Evolutionary conservation across 2,329 filamentous ascomycete genomes (phyloP).

Genomic region (Xylariomycetidae sp.): DNA sequence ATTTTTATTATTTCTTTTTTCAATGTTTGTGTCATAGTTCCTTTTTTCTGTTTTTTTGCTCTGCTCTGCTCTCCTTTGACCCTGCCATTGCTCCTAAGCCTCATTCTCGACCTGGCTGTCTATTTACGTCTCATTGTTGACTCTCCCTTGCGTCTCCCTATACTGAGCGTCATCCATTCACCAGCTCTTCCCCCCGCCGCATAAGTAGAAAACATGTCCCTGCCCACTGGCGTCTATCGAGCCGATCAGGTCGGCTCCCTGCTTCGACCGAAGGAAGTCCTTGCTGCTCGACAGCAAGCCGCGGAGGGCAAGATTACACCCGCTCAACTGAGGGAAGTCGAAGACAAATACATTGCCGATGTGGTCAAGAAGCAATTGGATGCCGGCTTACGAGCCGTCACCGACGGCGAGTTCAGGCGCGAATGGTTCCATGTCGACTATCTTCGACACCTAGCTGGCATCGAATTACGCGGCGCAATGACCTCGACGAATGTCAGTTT

Average conservation of each 20-base stretch:
- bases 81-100: too few relatives aligned
- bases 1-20: conserved; percentile 2
- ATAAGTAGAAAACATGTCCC: conserved; percentile 27
- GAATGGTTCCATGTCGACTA: conserved; percentile 57
- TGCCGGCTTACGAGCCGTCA: conserved; percentile 45
- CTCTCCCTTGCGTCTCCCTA: neutral
- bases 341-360: conserved; percentile 44
- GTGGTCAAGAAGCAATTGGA: conserved; percentile 45
- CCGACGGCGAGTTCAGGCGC: conserved; percentile 53
- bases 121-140: neutral
- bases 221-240: conserved; percentile 39
- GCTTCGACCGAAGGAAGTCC: conserved; percentile 44
- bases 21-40: conserved; percentile 4
- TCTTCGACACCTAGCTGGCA: conserved; percentile 48
- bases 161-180: too few relatives aligned
- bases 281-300: conserved; percentile 43
- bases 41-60: conserved; percentile 1
- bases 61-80: neutral
- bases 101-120: neutral
- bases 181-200: too few relatives aligned
- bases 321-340: conserved; percentile 42
- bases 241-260: conserved; percentile 55
- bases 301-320: conserved; percentile 36
- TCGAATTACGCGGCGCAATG: conserved; percentile 45
- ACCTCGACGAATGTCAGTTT: conserved; percentile 38